Percentiles rank a stretch among this genome's conserved stretches.
phyloP scores from a whole-genome alignment of 306 rosid genomes.

The Cicer bijugum region DNA sequence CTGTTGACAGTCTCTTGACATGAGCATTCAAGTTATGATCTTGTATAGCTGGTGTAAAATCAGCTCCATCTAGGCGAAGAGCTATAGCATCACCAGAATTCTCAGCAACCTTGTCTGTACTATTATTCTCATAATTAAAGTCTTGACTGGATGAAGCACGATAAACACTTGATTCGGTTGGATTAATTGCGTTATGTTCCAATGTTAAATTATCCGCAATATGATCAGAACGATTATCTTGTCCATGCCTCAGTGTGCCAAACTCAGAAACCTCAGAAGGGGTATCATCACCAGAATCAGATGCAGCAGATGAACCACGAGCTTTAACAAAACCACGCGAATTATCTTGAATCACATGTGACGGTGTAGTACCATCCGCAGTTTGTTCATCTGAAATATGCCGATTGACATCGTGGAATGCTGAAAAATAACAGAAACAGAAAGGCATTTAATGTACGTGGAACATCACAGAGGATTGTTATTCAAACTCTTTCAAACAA shows the following conservation, averaged over 20 bases:
- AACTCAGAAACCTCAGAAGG: conserved; percentile 63
- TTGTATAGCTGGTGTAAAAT: conserved; percentile 49
- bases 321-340: conserved; percentile 54
- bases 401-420: conserved; percentile 58
- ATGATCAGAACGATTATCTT: conserved; percentile 50
- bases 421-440: conserved; percentile 58
- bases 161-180: conserved; percentile 42
- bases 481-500: conserved; percentile 23
- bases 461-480: conserved; percentile 6
- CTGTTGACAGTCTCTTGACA: conserved; percentile 55
- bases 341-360: conserved; percentile 49
- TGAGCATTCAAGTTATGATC: conserved; percentile 51
- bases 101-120: conserved; percentile 39
- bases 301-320: conserved; percentile 55
- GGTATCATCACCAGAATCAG: conserved; percentile 62
- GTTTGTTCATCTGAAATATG: conserved; percentile 55
- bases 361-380: conserved; percentile 47
- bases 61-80: conserved; percentile 71
- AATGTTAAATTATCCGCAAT: conserved; percentile 47
- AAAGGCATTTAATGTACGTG: conserved; percentile 25
- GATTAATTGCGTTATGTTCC: conserved; percentile 49
- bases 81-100: conserved; percentile 46
- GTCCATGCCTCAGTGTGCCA: conserved; percentile 58
- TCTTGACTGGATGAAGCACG: conserved; percentile 49
- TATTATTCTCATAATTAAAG: conserved; percentile 40